phyloP scores from a whole-genome alignment of 1,284 basidiomycete species.

The Apiotrichum laibachii region DNA sequence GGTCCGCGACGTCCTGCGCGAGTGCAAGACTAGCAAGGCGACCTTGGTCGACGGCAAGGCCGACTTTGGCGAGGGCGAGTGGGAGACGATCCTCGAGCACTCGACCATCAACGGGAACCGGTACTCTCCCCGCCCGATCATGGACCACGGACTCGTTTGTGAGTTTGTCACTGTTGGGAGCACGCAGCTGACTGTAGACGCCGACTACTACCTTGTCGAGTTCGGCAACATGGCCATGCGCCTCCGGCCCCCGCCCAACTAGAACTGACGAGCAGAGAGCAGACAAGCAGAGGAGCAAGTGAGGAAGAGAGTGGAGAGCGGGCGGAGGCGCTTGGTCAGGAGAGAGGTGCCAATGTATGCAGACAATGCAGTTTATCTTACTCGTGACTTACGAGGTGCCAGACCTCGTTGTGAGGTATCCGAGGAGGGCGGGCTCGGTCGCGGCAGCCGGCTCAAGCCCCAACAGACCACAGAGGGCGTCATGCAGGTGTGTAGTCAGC shows the following conservation, averaged over 20 bases:
- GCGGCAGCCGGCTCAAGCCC: no score
- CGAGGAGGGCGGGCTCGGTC: no score
- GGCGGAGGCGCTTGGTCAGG: no score
- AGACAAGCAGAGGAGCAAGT: no score
- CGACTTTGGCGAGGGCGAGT: slow-evolving; percentile 39
- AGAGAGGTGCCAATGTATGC: no score
- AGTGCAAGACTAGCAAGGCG: slow-evolving; percentile 28
- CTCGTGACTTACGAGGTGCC: no score
- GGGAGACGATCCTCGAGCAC: slow-evolving; percentile 45
- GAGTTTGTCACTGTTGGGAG: background rate
- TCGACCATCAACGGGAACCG: slow-evolving; percentile 41
- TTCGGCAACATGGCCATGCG: slow-evolving; percentile 42
- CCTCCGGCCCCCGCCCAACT: slow-evolving; percentile 16
- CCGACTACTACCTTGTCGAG: slow-evolving; percentile 43
- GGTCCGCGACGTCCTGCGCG: slow-evolving; percentile 24
- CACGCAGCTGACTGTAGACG: slow-evolving; percentile 14
- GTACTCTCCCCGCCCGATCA: slow-evolving; percentile 18
- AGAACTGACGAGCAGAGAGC: no score
- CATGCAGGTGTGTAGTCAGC: no score
- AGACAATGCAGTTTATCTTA: no score
- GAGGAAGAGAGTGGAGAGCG: no score
- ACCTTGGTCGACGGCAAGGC: slow-evolving; percentile 25
- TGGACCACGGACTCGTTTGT: slow-evolving; percentile 31
- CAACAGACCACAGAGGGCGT: no score
- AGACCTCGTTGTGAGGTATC: no score